Evolutionary conservation across 2,329 filamentous ascomycete species (phyloP).

Genomic region (Clonostachys chloroleuca): DNA sequence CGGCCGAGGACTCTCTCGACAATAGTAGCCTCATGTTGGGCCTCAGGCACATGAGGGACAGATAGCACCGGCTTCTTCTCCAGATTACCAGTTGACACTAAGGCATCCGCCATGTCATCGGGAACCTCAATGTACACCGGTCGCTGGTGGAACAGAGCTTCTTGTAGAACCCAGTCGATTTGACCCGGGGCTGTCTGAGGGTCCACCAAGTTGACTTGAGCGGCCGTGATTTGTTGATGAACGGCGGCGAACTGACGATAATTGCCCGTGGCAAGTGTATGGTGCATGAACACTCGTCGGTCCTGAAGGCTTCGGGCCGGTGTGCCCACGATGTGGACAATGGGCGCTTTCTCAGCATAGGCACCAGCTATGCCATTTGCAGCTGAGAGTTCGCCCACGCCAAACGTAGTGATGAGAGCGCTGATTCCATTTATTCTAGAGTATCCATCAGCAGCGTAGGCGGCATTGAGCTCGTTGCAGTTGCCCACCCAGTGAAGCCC

Average conservation of each 20-base stretch:
- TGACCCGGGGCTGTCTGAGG: constrained; percentile 65
- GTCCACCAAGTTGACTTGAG: constrained; percentile 66
- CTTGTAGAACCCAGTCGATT: constrained; percentile 72
- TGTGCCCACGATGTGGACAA: constrained; percentile 63
- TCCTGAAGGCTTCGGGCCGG: constrained; percentile 42
- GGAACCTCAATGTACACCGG: constrained; percentile 84
- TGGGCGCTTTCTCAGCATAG: constrained; percentile 66
- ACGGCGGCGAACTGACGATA: constrained; percentile 82
- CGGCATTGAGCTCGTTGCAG: constrained; percentile 72
- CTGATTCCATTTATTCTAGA: constrained; percentile 67
- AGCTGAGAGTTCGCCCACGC: constrained; percentile 70
- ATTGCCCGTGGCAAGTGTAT: constrained; percentile 73
- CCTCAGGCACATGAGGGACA: constrained; percentile 59
- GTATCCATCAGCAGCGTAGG: constrained; percentile 78
- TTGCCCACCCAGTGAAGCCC: constrained; percentile 64
- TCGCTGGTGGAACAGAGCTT: constrained; percentile 69
- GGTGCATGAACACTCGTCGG: constrained; percentile 50
- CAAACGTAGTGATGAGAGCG: constrained; percentile 71
- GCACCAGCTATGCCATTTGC: constrained; percentile 72
- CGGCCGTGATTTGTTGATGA: constrained; percentile 67
- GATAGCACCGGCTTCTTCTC: constrained; percentile 63
- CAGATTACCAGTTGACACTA: constrained; percentile 70
- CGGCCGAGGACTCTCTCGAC: constrained; percentile 75
- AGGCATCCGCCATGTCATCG: constrained; percentile 72
- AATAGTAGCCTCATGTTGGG: constrained; percentile 65